phyloP scores from a whole-genome alignment of 108 stramenopile species.

The Ochromonas danica region DNA sequence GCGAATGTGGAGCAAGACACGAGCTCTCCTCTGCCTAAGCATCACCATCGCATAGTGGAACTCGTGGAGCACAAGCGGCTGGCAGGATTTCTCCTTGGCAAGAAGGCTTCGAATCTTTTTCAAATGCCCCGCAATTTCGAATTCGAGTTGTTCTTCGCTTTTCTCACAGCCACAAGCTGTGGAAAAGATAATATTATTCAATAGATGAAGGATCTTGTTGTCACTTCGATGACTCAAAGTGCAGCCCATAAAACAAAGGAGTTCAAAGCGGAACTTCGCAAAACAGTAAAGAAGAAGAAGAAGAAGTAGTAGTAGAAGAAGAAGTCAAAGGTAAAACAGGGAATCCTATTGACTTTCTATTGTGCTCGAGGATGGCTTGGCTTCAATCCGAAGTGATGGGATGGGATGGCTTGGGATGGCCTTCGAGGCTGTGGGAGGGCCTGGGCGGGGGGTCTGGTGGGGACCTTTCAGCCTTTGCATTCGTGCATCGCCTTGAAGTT shows the following conservation, averaged over 20 bases:
- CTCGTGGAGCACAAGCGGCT: too few species aligned
- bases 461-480: conserved; percentile 90
- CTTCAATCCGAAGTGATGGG: conserved; percentile 87
- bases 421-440: too few species aligned
- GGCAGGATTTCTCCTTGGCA: too few species aligned
- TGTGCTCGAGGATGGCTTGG: conserved; percentile 82
- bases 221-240: neutral
- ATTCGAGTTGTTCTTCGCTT: too few species aligned
- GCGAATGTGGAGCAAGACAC: too few species aligned
- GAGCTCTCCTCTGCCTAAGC: too few species aligned
- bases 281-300: neutral
- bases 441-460: too few species aligned
- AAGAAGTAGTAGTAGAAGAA: conserved; percentile 3
- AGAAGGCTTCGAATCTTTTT: too few species aligned
- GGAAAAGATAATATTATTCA: neutral
- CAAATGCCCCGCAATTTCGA: too few species aligned
- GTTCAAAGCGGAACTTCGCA: neutral
- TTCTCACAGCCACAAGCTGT: too few species aligned
- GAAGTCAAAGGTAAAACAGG: conserved; percentile 60
- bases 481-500: conserved; percentile 87
- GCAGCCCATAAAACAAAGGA: conserved; percentile 22
- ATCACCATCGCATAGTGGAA: too few species aligned
- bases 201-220: neutral
- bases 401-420: too few species aligned
- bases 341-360: conserved; percentile 67